Conservation (phyloP, 2,329 filamentous ascomycete genomes). For the Trichoderma sp. region DNA sequence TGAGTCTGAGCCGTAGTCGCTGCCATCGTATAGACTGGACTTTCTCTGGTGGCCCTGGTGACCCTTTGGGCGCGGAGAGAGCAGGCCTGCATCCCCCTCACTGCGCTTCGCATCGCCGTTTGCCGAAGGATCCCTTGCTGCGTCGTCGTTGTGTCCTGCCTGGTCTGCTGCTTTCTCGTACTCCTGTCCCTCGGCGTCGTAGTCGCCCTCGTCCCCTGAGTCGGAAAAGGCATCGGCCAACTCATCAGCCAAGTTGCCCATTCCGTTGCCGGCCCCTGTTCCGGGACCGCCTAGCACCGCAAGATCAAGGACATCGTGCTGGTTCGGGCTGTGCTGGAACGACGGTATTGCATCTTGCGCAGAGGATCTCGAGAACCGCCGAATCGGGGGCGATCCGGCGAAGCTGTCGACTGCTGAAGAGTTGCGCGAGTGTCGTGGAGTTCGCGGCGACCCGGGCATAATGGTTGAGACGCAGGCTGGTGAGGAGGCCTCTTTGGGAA, state of each 20-base stretch:
- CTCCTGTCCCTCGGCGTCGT: slow-evolving; percentile 43
- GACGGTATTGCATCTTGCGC: slow-evolving; percentile 54
- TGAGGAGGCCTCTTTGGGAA: neutral
- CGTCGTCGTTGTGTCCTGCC: neutral
- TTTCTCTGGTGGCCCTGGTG: slow-evolving; percentile 58
- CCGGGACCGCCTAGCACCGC: slow-evolving; percentile 49
- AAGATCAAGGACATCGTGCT: slow-evolving; percentile 52
- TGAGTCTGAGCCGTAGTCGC: slow-evolving; percentile 72
- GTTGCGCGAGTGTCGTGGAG: slow-evolving; percentile 62
- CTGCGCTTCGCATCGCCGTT: slow-evolving; percentile 41
- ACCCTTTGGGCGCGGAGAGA: slow-evolving; percentile 46
- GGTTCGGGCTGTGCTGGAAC: slow-evolving; percentile 52
- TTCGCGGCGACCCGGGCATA: slow-evolving; percentile 52
- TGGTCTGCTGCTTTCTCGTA: slow-evolving; percentile 10
- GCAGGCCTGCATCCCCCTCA: slow-evolving; percentile 49
- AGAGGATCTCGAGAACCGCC: slow-evolving; percentile 56
- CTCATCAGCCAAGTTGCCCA: slow-evolving; percentile 81
- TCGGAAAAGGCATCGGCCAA: slow-evolving; percentile 72
- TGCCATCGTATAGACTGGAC: slow-evolving; percentile 68
- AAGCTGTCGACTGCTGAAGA: slow-evolving; percentile 57
- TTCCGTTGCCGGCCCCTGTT: slow-evolving; percentile 53
- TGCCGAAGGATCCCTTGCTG: slow-evolving; percentile 16
- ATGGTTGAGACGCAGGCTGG: slow-evolving; percentile 28
- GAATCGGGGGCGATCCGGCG: slow-evolving; percentile 49
- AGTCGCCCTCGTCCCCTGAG: slow-evolving; percentile 62